These are phyloP conservation scores for Geotrichum klebahnii DNA, from an alignment of 1,139 yeast species.

Conservation along the genomic window DNA sequence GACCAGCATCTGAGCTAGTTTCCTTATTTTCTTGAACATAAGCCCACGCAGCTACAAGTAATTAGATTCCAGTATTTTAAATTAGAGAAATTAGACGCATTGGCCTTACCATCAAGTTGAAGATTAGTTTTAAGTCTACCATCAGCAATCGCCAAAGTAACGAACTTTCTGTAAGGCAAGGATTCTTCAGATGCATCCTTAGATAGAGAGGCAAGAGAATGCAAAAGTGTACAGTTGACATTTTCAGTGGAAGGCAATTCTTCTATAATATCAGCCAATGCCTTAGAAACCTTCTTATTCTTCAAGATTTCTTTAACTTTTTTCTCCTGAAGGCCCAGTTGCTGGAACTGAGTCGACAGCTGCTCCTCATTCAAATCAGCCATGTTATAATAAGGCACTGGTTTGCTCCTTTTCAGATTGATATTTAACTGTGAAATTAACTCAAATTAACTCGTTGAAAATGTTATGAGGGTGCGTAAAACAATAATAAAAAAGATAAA, in stretches of 20 bases:
- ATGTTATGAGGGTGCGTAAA: no score
- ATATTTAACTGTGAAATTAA: no score
- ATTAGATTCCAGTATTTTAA: no score
- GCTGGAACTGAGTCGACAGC: constrained; percentile 47
- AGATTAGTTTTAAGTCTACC: constrained; percentile 62
- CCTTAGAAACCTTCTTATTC: constrained; percentile 75
- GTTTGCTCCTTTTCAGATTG: no score
- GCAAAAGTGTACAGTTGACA: constrained; percentile 58
- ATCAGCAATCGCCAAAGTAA: constrained; percentile 59
- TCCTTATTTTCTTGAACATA: constrained; percentile 45
- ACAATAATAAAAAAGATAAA: background rate
- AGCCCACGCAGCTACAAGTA: constrained; percentile 64
- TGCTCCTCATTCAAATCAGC: constrained; percentile 40
- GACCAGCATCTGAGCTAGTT: constrained; percentile 42
- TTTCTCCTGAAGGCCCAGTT: constrained; percentile 53
- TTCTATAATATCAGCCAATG: constrained; percentile 57
- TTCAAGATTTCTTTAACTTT: constrained; percentile 59
- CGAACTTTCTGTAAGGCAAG: constrained; percentile 44
- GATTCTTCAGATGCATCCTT: constrained; percentile 33
- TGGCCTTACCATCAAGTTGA: constrained; percentile 51
- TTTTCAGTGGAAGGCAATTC: constrained; percentile 46
- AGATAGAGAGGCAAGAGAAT: constrained; percentile 60
- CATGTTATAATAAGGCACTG: constrained; percentile 22
- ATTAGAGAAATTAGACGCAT: background rate
- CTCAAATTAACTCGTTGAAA: no score